Percentiles rank a stretch among this genome's conserved stretches.
These are phyloP conservation scores for Polysphondylium violaceum DNA, from an alignment of 78 protist genomes.

Conservation along the genomic window DNA sequence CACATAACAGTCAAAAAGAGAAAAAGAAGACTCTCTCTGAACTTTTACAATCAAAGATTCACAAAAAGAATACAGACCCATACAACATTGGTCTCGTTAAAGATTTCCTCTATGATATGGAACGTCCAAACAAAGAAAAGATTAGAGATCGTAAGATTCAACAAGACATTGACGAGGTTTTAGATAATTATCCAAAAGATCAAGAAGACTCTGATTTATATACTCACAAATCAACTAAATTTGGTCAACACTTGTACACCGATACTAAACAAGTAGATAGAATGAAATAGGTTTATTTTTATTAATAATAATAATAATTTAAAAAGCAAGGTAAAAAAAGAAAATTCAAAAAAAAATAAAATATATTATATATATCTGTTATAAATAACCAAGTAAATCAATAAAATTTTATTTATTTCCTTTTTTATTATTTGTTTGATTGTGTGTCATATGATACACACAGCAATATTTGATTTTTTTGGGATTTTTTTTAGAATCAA, in stretches of 20 bases:
- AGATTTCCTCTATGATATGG: conserved; percentile 58
- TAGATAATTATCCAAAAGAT: conserved; percentile 22
- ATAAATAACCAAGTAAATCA: no score
- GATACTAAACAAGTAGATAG: background rate
- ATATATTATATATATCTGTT: no score
- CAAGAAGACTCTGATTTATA: conserved; percentile 8
- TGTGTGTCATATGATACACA: background rate
- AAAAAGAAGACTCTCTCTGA: conserved; percentile 14
- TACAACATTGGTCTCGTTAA: conserved; percentile 52
- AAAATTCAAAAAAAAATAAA: no score
- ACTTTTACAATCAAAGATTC: conserved; percentile 1
- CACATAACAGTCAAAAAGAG: background rate
- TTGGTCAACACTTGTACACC: background rate
- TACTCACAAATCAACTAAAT: background rate
- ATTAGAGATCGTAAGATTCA: background rate
- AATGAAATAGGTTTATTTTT: no score
- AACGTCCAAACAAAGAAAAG: conserved; percentile 1
- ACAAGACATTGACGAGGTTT: background rate
- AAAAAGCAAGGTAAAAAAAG: no score
- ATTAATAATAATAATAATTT: no score
- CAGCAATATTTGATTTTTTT: background rate
- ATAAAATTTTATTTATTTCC: no score
- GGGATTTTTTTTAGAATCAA: background rate
- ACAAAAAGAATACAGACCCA: conserved; percentile 26
- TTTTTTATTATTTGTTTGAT: background rate